phyloP scores from a whole-genome alignment of 176 grass and related monocot genomes.

The Puccinellia tenuiflora region DNA sequence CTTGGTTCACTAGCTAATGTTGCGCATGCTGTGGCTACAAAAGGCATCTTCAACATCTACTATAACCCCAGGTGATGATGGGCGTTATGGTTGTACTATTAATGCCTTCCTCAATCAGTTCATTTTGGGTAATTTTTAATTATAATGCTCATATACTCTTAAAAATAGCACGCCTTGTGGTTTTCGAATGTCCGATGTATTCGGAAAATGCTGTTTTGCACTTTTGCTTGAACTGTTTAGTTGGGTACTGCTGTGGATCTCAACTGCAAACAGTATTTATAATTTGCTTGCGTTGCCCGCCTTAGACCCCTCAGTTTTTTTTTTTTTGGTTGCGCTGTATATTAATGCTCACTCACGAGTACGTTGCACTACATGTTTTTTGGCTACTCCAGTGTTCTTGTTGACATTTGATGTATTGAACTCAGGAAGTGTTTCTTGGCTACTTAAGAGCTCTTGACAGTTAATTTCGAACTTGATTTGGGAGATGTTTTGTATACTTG shows the following conservation, averaged over 20 bases:
- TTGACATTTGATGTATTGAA: not conserved
- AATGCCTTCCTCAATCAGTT: not conserved
- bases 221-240: not conserved
- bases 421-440: not conserved
- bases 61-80: constrained; percentile 77
- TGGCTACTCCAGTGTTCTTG: not conserved
- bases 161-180: not conserved
- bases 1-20: constrained; percentile 46
- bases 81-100: not conserved
- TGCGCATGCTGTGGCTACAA: constrained; percentile 56
- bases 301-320: no score
- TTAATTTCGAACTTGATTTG: not conserved
- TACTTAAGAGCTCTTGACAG: not conserved
- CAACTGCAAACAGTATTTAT: not conserved
- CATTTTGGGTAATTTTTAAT: no score
- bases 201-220: not conserved
- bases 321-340: no score
- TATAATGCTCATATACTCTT: no score
- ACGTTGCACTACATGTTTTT: not conserved
- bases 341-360: not conserved
- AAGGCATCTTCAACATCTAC: constrained; percentile 71
- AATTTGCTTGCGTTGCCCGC: not conserved
- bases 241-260: not conserved
- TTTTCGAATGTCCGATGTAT: not conserved
- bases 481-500: not conserved